Evolutionary conservation across 176 grass and related monocot species (phyloP).

Genomic region (Saccharum spontaneum): DNA sequence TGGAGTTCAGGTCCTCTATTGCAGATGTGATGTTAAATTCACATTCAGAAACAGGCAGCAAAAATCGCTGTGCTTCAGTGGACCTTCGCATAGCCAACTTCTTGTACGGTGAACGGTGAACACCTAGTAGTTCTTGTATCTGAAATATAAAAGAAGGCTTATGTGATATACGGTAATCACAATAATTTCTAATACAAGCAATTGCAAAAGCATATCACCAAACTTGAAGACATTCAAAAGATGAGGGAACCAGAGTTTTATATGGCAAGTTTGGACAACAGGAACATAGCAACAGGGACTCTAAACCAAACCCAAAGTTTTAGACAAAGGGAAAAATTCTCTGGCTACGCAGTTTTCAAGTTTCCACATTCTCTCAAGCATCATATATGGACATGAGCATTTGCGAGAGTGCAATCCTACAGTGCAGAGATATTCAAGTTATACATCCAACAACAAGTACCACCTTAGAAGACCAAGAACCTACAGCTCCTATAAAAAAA

Average conservation of each 20-base stretch:
- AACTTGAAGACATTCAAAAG: background rate
- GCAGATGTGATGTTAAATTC: slow-evolving; percentile 90
- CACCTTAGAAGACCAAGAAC: background rate
- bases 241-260: background rate
- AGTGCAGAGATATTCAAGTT: background rate
- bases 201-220: background rate
- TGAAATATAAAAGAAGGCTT: slow-evolving; percentile 43
- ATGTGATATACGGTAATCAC: slow-evolving; percentile 15
- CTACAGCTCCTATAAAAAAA: background rate
- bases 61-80: slow-evolving; percentile 56
- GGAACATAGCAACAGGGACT: background rate
- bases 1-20: slow-evolving; percentile 73
- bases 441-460: background rate
- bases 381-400: background rate
- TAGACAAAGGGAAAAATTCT: background rate
- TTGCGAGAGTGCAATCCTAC: background rate
- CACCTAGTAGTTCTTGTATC: slow-evolving; percentile 83
- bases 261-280: background rate
- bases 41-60: slow-evolving; percentile 88
- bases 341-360: background rate
- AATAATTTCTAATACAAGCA: slow-evolving; percentile 13
- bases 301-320: background rate
- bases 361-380: background rate
- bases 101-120: slow-evolving; percentile 41
- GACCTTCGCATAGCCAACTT: slow-evolving; percentile 54